Evolutionary conservation across 805 yeast genomes (phyloP).

Genomic region (Wickerhamiella sorbophila): DNA sequence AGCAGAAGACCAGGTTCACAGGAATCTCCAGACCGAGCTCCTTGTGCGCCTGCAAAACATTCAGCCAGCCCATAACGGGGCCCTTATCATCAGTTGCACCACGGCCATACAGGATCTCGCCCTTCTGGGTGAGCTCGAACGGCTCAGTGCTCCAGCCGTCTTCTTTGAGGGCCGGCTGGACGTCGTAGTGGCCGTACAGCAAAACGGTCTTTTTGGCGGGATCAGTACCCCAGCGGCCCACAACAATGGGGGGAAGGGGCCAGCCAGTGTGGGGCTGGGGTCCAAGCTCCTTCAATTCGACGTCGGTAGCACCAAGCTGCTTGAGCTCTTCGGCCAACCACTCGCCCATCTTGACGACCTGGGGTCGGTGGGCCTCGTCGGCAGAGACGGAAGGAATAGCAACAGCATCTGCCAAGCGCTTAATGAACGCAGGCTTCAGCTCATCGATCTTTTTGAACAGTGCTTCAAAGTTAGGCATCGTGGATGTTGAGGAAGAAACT

Average conservation of each 20-base stretch:
- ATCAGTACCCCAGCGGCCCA: conserved; percentile 74
- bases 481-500: conserved; percentile 3
- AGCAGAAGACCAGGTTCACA: conserved; percentile 80
- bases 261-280: conserved; percentile 56
- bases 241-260: conserved; percentile 86
- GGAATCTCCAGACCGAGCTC: conserved; percentile 79
- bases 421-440: conserved; percentile 52
- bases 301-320: conserved; percentile 63
- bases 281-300: conserved; percentile 73
- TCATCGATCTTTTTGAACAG: conserved; percentile 52
- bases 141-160: conserved; percentile 98
- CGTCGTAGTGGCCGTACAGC: conserved; percentile 95
- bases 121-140: conserved; percentile 48
- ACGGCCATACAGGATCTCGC: conserved; percentile 69
- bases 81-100: conserved; percentile 98
- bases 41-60: conserved; percentile 79
- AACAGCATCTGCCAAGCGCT: conserved; percentile 57
- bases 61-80: conserved; percentile 95
- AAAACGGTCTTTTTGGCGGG: conserved; percentile 75
- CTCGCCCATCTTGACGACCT: conserved; percentile 79
- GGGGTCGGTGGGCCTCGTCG: conserved; percentile 76
- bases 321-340: conserved; percentile 59
- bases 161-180: conserved; percentile 82
- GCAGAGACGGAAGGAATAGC: conserved; percentile 90
- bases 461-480: conserved; percentile 13